Evolutionary conservation across 441 rosid genomes (phyloP).

Genomic region (Sinapis alba): DNA sequence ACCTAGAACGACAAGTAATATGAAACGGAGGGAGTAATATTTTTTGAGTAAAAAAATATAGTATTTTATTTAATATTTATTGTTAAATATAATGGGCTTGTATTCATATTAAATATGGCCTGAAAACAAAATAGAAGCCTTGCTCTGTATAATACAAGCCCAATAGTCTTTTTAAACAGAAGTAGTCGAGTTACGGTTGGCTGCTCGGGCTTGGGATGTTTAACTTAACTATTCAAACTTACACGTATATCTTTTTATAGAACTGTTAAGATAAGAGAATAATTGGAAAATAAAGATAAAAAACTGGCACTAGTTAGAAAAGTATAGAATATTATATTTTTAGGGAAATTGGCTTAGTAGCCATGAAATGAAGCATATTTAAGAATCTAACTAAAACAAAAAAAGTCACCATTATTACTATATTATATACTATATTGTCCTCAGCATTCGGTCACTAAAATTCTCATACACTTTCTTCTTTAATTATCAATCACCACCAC

Average conservation of each 20-base stretch:
- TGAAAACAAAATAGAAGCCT: not conserved
- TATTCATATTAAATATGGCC: not conserved
- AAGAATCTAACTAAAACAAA: no score
- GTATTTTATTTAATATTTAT: not conserved
- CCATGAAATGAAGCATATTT: no score
- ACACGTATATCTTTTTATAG: not conserved
- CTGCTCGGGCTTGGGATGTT: not conserved
- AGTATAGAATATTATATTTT: not conserved
- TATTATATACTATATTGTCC: no score
- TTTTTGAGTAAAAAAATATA: no score
- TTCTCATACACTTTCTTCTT: no score
- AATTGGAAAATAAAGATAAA: not conserved
- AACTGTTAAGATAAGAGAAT: not conserved
- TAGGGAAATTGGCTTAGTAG: no score
- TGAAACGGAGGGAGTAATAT: no score
- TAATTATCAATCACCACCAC: no score
- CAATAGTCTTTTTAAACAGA: not conserved
- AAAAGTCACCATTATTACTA: no score
- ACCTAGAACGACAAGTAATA: no score
- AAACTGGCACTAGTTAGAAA: not conserved
- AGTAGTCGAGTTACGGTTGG: not conserved
- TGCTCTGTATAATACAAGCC: not conserved
- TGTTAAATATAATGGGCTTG: not conserved
- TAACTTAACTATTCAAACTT: not conserved
- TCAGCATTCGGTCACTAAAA: no score